Percentiles rank a stretch among this genome's conserved stretches.
Conservation (phyloP, 768 basidiomycete species). For the Neoboletus subvelutipes region DNA sequence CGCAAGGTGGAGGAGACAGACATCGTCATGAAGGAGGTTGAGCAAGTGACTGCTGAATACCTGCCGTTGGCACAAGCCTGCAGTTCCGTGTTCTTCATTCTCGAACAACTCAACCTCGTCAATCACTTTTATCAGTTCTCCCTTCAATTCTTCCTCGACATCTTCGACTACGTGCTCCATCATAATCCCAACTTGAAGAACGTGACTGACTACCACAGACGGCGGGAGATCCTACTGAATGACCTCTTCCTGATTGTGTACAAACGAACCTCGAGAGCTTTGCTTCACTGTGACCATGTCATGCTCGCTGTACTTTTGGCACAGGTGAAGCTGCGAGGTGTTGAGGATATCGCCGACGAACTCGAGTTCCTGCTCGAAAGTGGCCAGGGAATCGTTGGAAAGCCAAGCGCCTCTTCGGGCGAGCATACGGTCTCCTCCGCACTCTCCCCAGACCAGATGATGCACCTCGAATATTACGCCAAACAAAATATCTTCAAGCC, state of each 20-base stretch:
- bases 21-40: slow-evolving; percentile 92
- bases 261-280: slow-evolving; percentile 83
- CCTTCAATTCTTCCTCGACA: slow-evolving; percentile 95
- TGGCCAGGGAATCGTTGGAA: slow-evolving; percentile 58
- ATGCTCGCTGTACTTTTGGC: slow-evolving; percentile 89
- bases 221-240: slow-evolving; percentile 77
- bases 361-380: slow-evolving; percentile 91
- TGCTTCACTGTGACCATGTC: slow-evolving; percentile 87
- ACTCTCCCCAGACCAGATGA: slow-evolving; percentile 65
- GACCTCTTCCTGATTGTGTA: slow-evolving; percentile 91
- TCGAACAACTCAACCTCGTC: slow-evolving; percentile 91
- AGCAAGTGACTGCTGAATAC: slow-evolving; percentile 93
- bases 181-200: slow-evolving; percentile 88
- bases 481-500: slow-evolving; percentile 77
- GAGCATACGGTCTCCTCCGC: slow-evolving; percentile 43
- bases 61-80: slow-evolving; percentile 93
- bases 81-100: slow-evolving; percentile 94
- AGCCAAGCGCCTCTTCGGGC: slow-evolving; percentile 34
- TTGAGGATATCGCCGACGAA: slow-evolving; percentile 81
- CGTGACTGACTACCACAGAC: slow-evolving; percentile 66
- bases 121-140: slow-evolving; percentile 99
- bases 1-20: slow-evolving; percentile 97
- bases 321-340: slow-evolving; percentile 80
- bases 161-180: slow-evolving; percentile 92
- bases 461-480: slow-evolving; percentile 68